Evolutionary conservation across 441 rosid species (phyloP).

Genomic region (Gossypium gossypioides): DNA sequence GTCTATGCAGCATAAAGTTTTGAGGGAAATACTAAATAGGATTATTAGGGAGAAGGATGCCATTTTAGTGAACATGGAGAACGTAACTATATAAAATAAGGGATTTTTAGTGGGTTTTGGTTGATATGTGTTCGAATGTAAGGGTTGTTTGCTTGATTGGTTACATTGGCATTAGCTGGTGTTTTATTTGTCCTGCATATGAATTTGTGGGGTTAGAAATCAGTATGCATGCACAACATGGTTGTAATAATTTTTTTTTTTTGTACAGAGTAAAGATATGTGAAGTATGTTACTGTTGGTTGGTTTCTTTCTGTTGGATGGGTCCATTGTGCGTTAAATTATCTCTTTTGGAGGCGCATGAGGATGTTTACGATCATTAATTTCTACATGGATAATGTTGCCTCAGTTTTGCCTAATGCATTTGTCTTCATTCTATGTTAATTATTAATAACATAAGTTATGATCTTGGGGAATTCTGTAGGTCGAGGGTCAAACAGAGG

Average conservation of each 20-base stretch:
- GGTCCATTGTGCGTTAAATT: neutral
- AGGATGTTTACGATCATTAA: neutral
- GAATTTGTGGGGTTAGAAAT: neutral
- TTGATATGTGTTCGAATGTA: neutral
- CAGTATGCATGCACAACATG: neutral
- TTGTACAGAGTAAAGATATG: too few species aligned
- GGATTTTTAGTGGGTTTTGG: neutral
- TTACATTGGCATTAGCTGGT: too few species aligned
- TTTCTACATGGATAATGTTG: neutral
- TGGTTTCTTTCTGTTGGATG: neutral
- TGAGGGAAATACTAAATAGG: conserved; percentile 30
- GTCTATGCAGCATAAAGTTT: conserved; percentile 21
- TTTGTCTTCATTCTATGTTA: neutral
- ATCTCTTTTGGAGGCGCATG: neutral
- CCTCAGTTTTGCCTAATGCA: neutral
- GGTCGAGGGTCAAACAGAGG: conserved; percentile 97
- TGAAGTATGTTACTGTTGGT: too few species aligned
- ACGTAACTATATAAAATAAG: conserved; percentile 28
- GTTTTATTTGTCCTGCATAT: too few species aligned
- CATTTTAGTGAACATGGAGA: conserved; percentile 79
- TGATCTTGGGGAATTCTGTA: conserved; percentile 20
- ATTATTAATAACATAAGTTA: neutral
- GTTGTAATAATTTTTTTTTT: neutral
- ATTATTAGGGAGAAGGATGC: conserved; percentile 64
- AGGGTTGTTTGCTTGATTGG: too few species aligned